Evolutionary conservation across 2,329 filamentous ascomycete species (phyloP), one percentile per base, ranked within the genome.

Genomic region (Aureobasidium sp.): DNA sequence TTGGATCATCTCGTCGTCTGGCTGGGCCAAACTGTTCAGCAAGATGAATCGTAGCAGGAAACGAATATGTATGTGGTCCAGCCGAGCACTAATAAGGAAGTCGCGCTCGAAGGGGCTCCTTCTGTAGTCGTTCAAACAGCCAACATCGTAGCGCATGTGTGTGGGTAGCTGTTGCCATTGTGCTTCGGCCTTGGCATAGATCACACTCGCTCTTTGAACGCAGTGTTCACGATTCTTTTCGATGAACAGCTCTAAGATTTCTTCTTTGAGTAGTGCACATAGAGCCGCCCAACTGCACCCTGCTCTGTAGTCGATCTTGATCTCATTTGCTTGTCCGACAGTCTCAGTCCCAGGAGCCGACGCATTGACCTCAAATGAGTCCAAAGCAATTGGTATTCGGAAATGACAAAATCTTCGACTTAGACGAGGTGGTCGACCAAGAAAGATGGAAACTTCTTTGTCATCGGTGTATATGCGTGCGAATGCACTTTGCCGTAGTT

Each of bases 391-490:
- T 54, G 61, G 57, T 22, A 64, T 44, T 17, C 49, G 59, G 39
- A 78, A 71, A 3, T 69, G 69, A 65, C 77, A 79, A 62, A 74
- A 79, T 42, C 73, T 72, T 40, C 74, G 70, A n/a, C 72, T 73
- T 42, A 81, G 75, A 2, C 78, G 71, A 3, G 78, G 77, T 4
- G 79, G 79, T 2, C 79, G 73, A 4, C 79, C 79, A n/a, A 81
- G 73, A 58, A 81, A 81, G 1, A 79, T 76, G 1, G 78, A 75
- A 8, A 80, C 68, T 44, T 74, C 76, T 61, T 80, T 81, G 61
- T 81, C 79, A 5, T 74, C 74, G 7, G 75, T 75, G 60, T 79
- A 81, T 6, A 73, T 72, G 1, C 74, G 70, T 5, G 74, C 74
- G 62, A 80, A 79, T 6, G 73, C 73, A 2, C 69, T 68, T 60